Percentiles rank a stretch among this genome's conserved stretches.
Evolutionary conservation across 805 yeast species (phyloP).

Genomic region (Wickerhamomyces tratensis): DNA sequence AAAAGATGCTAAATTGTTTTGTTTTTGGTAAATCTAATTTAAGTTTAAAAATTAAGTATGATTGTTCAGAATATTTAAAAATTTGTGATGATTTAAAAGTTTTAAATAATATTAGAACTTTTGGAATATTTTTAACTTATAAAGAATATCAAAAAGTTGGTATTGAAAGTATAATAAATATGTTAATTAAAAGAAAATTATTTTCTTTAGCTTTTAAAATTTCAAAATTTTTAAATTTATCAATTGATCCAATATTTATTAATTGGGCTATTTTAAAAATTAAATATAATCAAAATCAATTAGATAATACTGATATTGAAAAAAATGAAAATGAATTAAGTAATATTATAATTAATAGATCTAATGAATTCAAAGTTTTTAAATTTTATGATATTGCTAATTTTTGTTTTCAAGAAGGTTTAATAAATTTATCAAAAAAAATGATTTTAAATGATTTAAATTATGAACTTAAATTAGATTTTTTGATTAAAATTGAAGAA

Average conservation of each 20-base stretch:
- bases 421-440: constrained; percentile 54
- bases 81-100: constrained; percentile 54
- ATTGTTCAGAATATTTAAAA: constrained; percentile 24
- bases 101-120: constrained; percentile 59
- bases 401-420: constrained; percentile 74
- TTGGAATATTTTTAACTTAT: constrained; percentile 63
- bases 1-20: constrained; percentile 69
- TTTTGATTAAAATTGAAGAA: constrained; percentile 64
- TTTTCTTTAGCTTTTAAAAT: constrained; percentile 58
- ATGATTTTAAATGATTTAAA: constrained; percentile 45
- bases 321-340: constrained; percentile 30
- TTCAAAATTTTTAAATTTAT: constrained; percentile 37
- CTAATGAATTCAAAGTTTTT: constrained; percentile 26
- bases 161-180: constrained; percentile 42
- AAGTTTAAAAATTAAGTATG: not conserved
- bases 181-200: constrained; percentile 48
- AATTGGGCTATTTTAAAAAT: constrained; percentile 80
- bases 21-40: constrained; percentile 68
- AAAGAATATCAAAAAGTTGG: constrained; percentile 42
- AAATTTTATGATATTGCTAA: constrained; percentile 52
- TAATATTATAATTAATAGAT: constrained; percentile 33
- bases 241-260: constrained; percentile 44
- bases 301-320: constrained; percentile 33
- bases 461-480: constrained; percentile 21
- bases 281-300: constrained; percentile 35